A percentile compares a stretch with the other conserved stretches of the same genome.
Evolutionary conservation across 306 rosid genomes (phyloP).

Genomic region (Lathyrus aphaca): DNA sequence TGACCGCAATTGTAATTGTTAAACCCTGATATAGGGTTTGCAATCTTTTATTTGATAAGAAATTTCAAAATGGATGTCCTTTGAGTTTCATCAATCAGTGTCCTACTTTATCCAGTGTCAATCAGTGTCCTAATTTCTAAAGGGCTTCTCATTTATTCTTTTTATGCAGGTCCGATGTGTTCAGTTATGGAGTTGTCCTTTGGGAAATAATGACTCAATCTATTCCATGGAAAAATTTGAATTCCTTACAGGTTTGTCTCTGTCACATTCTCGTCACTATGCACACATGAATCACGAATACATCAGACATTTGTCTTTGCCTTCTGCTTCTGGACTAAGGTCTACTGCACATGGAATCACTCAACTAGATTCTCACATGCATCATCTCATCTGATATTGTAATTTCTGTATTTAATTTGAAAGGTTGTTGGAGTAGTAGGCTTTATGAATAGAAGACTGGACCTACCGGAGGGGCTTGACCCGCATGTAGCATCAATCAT

Average conservation of each 20-base stretch:
- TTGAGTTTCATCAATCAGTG: no score
- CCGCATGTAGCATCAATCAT: conserved; percentile 61
- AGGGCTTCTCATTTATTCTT: background rate
- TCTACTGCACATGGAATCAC: background rate
- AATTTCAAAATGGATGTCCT: no score
- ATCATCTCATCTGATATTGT: background rate
- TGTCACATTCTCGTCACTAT: background rate
- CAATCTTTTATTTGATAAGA: no score
- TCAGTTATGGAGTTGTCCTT: conserved; percentile 75
- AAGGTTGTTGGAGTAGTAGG: conserved; percentile 90
- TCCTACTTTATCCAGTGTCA: no score
- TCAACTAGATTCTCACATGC: no score
- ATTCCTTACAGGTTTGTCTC: conserved; percentile 66
- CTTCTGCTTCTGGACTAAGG: background rate
- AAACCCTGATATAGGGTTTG: no score
- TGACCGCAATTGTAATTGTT: no score
- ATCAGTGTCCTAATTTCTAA: no score
- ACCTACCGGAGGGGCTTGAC: conserved; percentile 66
- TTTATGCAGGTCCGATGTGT: conserved; percentile 70
- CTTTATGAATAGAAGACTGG: conserved; percentile 80
- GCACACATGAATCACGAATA: background rate
- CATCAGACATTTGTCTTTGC: background rate
- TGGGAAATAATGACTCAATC: conserved; percentile 76
- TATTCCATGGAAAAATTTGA: conserved; percentile 69
- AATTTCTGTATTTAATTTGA: conserved; percentile 35